These are phyloP conservation scores for Backusella psychrophila DNA, from an alignment of 192 early-diverging fungal genomes.

Conservation along the genomic window DNA sequence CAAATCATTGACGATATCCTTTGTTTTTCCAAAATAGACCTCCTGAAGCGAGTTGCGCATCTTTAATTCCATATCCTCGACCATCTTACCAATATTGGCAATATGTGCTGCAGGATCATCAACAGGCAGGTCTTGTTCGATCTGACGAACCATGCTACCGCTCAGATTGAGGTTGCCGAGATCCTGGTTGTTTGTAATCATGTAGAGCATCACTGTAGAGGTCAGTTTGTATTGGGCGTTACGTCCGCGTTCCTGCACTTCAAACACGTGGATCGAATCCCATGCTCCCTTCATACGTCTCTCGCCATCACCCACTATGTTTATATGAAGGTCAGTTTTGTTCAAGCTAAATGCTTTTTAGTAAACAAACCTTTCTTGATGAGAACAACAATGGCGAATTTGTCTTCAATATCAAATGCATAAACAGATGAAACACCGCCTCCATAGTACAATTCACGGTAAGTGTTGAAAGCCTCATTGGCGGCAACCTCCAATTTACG, in stretches of 20 bases:
- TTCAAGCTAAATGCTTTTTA: no score
- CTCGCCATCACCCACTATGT: constrained; percentile 57
- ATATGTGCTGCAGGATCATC: constrained; percentile 81
- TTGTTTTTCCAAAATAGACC: constrained; percentile 98
- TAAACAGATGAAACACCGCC: constrained; percentile 98
- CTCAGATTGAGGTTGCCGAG: constrained; percentile 80
- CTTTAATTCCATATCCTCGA: constrained; percentile 98
- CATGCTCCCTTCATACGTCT: constrained; percentile 85
- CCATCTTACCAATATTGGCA: constrained; percentile 92
- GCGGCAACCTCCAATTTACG: constrained; percentile 88
- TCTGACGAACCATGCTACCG: constrained; percentile 92
- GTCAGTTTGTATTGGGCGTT: constrained; percentile 95
- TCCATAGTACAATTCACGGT: constrained; percentile 93
- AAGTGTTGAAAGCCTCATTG: constrained; percentile 96
- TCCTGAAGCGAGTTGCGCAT: constrained; percentile 93
- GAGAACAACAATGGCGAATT: constrained; percentile 91
- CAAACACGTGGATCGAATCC: constrained; percentile 98
- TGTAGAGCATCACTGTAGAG: constrained; percentile 94
- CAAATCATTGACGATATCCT: constrained; percentile 94
- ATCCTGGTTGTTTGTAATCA: constrained; percentile 67
- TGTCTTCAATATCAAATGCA: constrained; percentile 63
- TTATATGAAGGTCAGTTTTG: not conserved
- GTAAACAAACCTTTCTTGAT: constrained; percentile 88
- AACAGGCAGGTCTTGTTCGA: constrained; percentile 79
- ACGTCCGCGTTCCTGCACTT: constrained; percentile 82